phyloP scores from a whole-genome alignment of 2,329 filamentous ascomycete genomes.

The Septoria linicola region DNA sequence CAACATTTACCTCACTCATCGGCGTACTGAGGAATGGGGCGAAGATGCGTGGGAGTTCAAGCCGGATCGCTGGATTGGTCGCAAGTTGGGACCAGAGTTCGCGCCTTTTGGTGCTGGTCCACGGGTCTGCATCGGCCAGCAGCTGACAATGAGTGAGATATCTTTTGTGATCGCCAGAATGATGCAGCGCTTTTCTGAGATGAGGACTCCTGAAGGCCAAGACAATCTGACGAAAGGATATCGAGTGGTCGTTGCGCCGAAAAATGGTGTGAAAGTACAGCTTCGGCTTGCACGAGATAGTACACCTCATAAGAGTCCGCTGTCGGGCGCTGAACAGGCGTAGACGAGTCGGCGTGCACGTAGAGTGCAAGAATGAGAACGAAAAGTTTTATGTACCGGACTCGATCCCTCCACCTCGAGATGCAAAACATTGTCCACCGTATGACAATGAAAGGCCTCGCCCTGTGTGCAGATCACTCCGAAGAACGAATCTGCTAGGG shows the following conservation, averaged over 20 bases:
- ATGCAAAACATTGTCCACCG: too few species aligned
- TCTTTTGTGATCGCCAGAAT: slow-evolving; percentile 24
- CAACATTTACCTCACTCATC: slow-evolving; percentile 51
- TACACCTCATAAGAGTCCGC: too few species aligned
- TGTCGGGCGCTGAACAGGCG: too few species aligned
- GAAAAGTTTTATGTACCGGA: too few species aligned
- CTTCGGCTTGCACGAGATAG: slow-evolving; percentile 10
- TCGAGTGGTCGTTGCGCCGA: slow-evolving; percentile 26
- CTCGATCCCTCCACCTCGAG: too few species aligned
- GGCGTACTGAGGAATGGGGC: slow-evolving; percentile 48
- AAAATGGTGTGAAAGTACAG: slow-evolving; percentile 27
- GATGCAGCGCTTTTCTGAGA: slow-evolving; percentile 22
- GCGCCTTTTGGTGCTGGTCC: slow-evolving; percentile 30
- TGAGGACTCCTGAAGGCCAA: slow-evolving; percentile 20
- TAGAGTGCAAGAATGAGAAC: too few species aligned
- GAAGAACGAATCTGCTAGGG: too few species aligned
- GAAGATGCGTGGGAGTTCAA: slow-evolving; percentile 49
- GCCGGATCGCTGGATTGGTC: slow-evolving; percentile 30
- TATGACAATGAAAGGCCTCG: too few species aligned
- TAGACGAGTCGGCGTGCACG: too few species aligned
- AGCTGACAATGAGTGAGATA: slow-evolving; percentile 23
- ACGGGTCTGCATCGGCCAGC: slow-evolving; percentile 24
- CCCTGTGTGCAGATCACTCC: too few species aligned
- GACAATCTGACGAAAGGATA: slow-evolving; percentile 26
- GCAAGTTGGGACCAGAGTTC: slow-evolving; percentile 20